Evolutionary conservation across 2,329 filamentous ascomycete genomes (phyloP).

Genomic region (Talaromyces marneffei): DNA sequence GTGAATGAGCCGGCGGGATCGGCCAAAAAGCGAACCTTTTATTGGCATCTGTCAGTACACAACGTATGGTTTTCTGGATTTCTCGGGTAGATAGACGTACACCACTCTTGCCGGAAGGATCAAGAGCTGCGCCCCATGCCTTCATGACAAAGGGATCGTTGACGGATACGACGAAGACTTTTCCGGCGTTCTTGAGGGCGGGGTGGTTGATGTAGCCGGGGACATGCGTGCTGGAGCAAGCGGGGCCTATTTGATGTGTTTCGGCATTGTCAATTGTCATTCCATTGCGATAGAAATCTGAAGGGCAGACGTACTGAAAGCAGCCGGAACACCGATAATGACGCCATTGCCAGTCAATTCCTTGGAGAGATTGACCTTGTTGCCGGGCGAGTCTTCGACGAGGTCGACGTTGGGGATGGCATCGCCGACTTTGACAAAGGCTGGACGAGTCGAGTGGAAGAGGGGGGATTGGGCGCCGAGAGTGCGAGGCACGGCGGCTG

Average conservation of each 20-base stretch:
- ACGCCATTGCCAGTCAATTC: slow-evolving; percentile 73
- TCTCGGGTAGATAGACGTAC: slow-evolving; percentile 48
- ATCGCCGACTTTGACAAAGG: slow-evolving; percentile 69
- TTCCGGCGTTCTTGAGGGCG: slow-evolving; percentile 70
- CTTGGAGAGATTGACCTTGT: slow-evolving; percentile 79
- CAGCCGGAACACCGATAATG: slow-evolving; percentile 78
- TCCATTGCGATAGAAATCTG: neutral
- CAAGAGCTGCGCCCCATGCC: slow-evolving; percentile 74
- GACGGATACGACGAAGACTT: slow-evolving; percentile 84
- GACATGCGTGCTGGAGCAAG: slow-evolving; percentile 66
- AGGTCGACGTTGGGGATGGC: slow-evolving; percentile 70
- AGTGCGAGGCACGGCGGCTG: slow-evolving; percentile 27
- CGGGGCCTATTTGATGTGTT: slow-evolving; percentile 46
- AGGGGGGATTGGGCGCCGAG: slow-evolving; percentile 26
- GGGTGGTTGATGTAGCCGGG: slow-evolving; percentile 80
- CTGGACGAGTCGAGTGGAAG: slow-evolving; percentile 37
- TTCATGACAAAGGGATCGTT: slow-evolving; percentile 97
- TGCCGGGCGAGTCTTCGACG: slow-evolving; percentile 79
- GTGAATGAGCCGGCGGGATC: slow-evolving; percentile 77
- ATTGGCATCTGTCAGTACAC: neutral
- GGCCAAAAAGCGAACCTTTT: slow-evolving; percentile 78
- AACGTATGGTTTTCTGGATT: neutral
- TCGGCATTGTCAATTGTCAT: neutral
- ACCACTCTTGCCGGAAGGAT: slow-evolving; percentile 67
- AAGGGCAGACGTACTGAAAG: slow-evolving; percentile 53